Evolutionary conservation across 225 moss, liverwort and hornwort genomes (phyloP), one percentile per base, ranked within the genome.

Genomic region (Pseudisothecium myosuroides): DNA sequence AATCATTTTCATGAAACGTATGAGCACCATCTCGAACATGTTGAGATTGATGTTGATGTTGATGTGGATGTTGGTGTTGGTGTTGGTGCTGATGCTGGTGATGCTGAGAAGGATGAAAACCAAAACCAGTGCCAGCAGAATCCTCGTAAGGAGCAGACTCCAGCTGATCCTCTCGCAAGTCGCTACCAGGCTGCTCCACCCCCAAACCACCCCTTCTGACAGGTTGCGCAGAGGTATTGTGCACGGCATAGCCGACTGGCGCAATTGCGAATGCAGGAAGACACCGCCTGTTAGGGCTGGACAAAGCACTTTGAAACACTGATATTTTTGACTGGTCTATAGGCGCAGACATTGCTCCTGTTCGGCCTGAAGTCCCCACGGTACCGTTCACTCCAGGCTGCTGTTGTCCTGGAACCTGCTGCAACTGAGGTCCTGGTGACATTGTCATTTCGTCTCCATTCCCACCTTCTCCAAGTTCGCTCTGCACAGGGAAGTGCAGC

Each of bases 231-330:
- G 92, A 82, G 87, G 90, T 86, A 83, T 87, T 97, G 86, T 93
- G 93, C 74, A 92, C 90, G 32, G 92, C 93, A 88, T 94, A 95
- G 82, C 88, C 90, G 83, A 92, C 93, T 77, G 94, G 95, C 37
- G 93, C 87, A 82, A 89, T 60, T 54, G 92, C 92, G 75, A 98
- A 97, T 17, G 95, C 94, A 77, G 94, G 95, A 86, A 97, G 95
- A 86, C 94, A 95, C 77, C 98, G 95, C 89, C 98, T 94, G 45
- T 95, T 98, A 39, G 98, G 98, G 85, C 98, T 98, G 19, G 98
- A 96, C 69, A 98, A 92, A 43, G 98, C 97, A 90, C 98, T 94
- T 88, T 95, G 94, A 87, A 98, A 98, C 71, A 98, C 95, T 37
- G 98, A 95, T 76, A 95, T 94, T 89, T 98, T 98, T 41, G 93